A percentile compares a stretch with the other conserved stretches of the same genome.
Conservation (phyloP, 2,329 filamentous ascomycete species). For the Ophiostoma sp. region DNA sequence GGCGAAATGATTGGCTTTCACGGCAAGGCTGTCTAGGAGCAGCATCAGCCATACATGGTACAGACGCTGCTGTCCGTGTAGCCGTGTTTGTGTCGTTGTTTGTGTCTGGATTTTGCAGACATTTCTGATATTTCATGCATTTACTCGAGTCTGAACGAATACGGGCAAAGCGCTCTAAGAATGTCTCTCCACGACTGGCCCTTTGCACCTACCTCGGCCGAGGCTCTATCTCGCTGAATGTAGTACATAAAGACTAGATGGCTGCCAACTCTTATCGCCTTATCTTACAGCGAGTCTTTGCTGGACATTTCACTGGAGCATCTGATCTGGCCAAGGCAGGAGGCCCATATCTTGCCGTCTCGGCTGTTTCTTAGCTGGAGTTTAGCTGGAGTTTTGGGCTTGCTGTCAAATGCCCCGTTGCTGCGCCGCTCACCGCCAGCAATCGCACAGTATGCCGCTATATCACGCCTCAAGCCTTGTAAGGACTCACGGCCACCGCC, state of each 20-base stretch:
- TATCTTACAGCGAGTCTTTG: not conserved
- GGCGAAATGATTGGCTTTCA: conserved; percentile 27
- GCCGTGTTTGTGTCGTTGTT: not conserved
- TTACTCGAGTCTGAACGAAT: not conserved
- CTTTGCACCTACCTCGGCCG: not conserved
- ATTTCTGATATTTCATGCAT: not conserved
- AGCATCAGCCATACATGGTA: not conserved
- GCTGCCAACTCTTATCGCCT: not conserved
- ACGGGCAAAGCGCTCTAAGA: not conserved
- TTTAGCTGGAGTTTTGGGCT: not conserved
- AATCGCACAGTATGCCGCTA: not conserved
- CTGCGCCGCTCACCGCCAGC: not conserved
- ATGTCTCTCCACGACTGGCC: not conserved
- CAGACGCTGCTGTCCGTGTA: not conserved
- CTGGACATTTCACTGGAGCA: not conserved
- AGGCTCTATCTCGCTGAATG: not conserved
- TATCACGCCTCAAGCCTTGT: not conserved
- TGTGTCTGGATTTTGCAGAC: not conserved
- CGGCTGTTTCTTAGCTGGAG: not conserved
- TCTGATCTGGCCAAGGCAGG: not conserved
- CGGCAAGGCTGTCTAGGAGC: conserved; percentile 19
- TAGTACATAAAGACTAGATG: too few relatives aligned
- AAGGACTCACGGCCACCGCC: not conserved
- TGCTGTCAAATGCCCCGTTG: too few relatives aligned
- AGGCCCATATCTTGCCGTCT: not conserved